Base-by-base conservation (phyloP, 306 rosid species). In the Morella rubra region DNA sequence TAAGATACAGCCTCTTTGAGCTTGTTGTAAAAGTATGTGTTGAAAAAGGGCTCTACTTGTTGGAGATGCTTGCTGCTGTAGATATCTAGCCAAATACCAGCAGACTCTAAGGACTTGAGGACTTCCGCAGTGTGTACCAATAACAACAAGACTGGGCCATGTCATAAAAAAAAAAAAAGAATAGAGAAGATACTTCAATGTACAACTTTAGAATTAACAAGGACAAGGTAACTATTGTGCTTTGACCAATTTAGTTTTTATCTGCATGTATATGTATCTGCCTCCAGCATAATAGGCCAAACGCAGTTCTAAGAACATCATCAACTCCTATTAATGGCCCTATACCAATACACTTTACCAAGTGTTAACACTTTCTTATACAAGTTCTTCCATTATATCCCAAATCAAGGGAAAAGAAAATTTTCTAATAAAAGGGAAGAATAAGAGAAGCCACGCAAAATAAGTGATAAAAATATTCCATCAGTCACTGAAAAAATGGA, bases 21-120 rank as follows among this genome's bases (percentile, higher is more conserved):
- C 93, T 94, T 95, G 72, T 89, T 77, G 86, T 92, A 95, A 80
- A 95, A 95, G 86, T 86, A 95, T 40, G 98, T 95, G 77, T 92
- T 95, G 80, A 95, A 88, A 79, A 95, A 89, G 83, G 90, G 97
- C 83, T 64, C 69, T 81, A 77, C 80, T 76, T 76, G 87, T 69
- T 76, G 83, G 84, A 79, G 90, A 87, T 71, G 89, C 89, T 77
- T 85, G 96, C 79, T 86, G 92, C 81, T 88, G 90, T 81, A 95
- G 78, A 84, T 90, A 92, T 78, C 98, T 95, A 83, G 77, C 79
- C 82, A 87, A 81, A 59, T 22, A 76, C 75, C 62, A 69, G 56
- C 41, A 41, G 11, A 42, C 7, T 13, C 14, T n/a, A n/a, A n/a
- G n/a, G n/a, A n/a, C n/a, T n/a, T n/a, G n/a, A n/a, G n/a, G n/a